A percentile compares a stretch with the other conserved stretches of the same genome.
phyloP scores from a whole-genome alignment of 345 rosid genomes.

The Populus deltoides region DNA sequence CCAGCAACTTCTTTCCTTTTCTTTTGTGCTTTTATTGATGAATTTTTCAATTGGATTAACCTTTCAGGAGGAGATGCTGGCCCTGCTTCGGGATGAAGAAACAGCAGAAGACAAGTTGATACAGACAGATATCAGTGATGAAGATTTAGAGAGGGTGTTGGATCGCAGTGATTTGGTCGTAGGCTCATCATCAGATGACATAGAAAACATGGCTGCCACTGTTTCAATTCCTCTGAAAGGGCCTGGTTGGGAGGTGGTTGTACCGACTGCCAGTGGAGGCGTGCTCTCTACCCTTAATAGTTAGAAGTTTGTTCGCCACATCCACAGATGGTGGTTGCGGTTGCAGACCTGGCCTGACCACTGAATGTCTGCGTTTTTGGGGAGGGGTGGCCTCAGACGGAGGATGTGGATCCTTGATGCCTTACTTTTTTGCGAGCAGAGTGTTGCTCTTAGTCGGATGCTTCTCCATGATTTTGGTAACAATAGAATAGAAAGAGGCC shows the following conservation, averaged over 20 bases:
- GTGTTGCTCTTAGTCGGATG: neutral
- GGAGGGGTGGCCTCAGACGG: neutral
- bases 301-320: slow-evolving; percentile 14
- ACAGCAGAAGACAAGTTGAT: slow-evolving; percentile 84
- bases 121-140: slow-evolving; percentile 78
- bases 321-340: neutral
- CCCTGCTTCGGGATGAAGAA: slow-evolving; percentile 70
- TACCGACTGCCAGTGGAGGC: slow-evolving; percentile 64
- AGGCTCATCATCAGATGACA: slow-evolving; percentile 21
- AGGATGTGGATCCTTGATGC: neutral
- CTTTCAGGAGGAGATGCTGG: slow-evolving; percentile 70
- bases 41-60: neutral
- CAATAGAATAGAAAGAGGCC: neutral
- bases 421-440: neutral
- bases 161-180: slow-evolving; percentile 70
- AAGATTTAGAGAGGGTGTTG: slow-evolving; percentile 63
- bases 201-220: slow-evolving; percentile 19
- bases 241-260: slow-evolving; percentile 98
- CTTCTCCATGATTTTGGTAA: neutral
- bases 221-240: slow-evolving; percentile 61
- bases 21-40: neutral
- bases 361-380: neutral
- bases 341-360: neutral
- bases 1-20: neutral
- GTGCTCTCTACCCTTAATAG: slow-evolving; percentile 79